phyloP scores from a whole-genome alignment of 2,329 filamentous ascomycete species.

The Neoarthrinium moseri region DNA sequence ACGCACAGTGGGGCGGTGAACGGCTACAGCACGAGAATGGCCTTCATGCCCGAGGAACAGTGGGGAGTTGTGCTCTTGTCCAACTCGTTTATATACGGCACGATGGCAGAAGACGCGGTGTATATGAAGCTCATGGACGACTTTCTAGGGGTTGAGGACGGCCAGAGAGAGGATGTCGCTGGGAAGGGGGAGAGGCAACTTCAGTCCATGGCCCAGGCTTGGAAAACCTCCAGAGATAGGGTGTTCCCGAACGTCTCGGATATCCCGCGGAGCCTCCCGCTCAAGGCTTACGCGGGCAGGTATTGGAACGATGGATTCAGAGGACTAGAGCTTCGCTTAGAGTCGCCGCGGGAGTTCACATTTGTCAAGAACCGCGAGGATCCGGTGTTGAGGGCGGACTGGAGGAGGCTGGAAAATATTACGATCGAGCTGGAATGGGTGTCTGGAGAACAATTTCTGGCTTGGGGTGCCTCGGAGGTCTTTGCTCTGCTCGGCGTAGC shows the following conservation, averaged over 20 bases:
- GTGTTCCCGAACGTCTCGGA: background rate
- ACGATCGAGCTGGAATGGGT: slow-evolving; percentile 4
- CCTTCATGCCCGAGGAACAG: background rate
- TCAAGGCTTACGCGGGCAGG: background rate
- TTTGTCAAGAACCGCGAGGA: background rate
- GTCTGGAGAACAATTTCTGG: background rate
- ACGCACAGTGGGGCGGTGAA: background rate
- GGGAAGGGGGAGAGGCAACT: background rate
- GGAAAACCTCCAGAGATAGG: background rate
- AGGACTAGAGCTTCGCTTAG: background rate
- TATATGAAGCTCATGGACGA: background rate
- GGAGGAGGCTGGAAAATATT: background rate
- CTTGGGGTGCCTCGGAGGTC: background rate
- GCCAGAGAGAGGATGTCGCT: background rate
- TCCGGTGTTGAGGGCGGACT: background rate
- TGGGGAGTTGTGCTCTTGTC: background rate
- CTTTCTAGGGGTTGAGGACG: background rate
- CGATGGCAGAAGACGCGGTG: background rate
- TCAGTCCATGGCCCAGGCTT: background rate
- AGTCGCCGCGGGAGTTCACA: background rate
- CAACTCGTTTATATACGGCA: background rate
- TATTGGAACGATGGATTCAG: slow-evolving; percentile 3
- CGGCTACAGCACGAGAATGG: background rate
- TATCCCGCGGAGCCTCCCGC: background rate
- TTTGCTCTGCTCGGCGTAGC: background rate